These are phyloP conservation scores for Apiotrichum porosum DNA, from an alignment of 1,284 basidiomycete genomes.

Conservation along the genomic window DNA sequence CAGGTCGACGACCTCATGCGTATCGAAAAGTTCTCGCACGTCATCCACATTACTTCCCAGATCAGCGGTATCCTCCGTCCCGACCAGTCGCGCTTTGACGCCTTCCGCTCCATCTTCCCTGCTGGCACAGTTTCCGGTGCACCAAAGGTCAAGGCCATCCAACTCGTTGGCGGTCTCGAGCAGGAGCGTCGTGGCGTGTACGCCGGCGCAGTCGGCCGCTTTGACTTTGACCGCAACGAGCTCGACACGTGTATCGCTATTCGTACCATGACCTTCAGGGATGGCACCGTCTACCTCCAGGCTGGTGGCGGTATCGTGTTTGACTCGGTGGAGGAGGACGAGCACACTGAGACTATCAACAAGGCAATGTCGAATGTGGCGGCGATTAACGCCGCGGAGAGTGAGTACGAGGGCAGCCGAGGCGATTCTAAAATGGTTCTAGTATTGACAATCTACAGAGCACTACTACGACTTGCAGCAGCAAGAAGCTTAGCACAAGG, in stretches of 20 bases:
- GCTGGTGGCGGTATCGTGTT: conserved; percentile 93
- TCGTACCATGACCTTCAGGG: conserved; percentile 95
- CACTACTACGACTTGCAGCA: conserved; percentile 2
- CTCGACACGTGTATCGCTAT: conserved; percentile 99
- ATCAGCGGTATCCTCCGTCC: conserved; percentile 82
- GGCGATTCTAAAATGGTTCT: too few relatives aligned
- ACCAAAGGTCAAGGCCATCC: conserved; percentile 97
- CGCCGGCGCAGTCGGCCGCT: conserved; percentile 93
- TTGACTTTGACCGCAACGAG: conserved; percentile 89
- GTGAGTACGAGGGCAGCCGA: too few relatives aligned
- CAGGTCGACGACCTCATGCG: conserved; percentile 94
- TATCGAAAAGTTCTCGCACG: conserved; percentile 94
- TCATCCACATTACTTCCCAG: conserved; percentile 95
- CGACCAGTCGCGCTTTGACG: conserved; percentile 87
- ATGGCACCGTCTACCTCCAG: conserved; percentile 87
- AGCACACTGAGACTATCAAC: conserved; percentile 43
- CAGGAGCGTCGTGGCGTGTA: conserved; percentile 90
- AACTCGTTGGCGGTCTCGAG: conserved; percentile 83
- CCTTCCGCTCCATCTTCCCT: conserved; percentile 98
- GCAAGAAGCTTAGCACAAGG: background rate
- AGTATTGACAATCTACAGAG: background rate
- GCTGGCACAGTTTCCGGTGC: conserved; percentile 99
- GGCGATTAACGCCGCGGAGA: background rate
- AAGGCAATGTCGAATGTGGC: background rate
- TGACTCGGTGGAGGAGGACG: conserved; percentile 95